Evolutionary conservation across 2,329 filamentous ascomycete genomes (phyloP).

Genomic region (Trichoderma arundinaceum): DNA sequence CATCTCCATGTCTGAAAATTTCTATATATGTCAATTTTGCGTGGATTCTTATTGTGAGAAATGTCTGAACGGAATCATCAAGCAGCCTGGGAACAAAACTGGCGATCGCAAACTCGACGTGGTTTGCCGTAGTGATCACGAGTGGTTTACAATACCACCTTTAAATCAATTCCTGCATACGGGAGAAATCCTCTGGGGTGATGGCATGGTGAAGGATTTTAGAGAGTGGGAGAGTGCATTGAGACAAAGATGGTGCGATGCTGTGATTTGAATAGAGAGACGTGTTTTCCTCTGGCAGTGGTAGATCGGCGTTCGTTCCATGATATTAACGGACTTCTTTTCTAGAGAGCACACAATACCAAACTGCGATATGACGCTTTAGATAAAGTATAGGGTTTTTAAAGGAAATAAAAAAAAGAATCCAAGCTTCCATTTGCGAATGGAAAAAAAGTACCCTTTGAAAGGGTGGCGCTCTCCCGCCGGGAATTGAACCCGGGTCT

Average conservation of each 20-base stretch:
- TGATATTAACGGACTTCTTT: not conserved
- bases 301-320: not conserved
- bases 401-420: not conserved
- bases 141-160: constrained; percentile 49
- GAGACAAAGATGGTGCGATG: constrained; percentile 40
- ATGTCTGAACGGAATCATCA: constrained; percentile 43
- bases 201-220: constrained; percentile 43
- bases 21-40: constrained; percentile 47
- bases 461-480: constrained; percentile 35
- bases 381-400: not conserved
- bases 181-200: constrained; percentile 47
- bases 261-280: not conserved
- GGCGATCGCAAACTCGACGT: constrained; percentile 40
- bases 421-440: not conserved
- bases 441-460: constrained; percentile 21
- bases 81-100: constrained; percentile 41
- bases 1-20: constrained; percentile 42
- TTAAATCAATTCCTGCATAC: constrained; percentile 44
- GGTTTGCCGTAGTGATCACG: constrained; percentile 47
- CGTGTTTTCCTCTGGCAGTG: not conserved
- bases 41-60: constrained; percentile 48
- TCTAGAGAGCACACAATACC: not conserved
- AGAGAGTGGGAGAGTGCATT: constrained; percentile 46
- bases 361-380: not conserved
- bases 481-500: constrained; percentile 38